Conservation (phyloP, 257 asterid species). For the Lantana camara region DNA sequence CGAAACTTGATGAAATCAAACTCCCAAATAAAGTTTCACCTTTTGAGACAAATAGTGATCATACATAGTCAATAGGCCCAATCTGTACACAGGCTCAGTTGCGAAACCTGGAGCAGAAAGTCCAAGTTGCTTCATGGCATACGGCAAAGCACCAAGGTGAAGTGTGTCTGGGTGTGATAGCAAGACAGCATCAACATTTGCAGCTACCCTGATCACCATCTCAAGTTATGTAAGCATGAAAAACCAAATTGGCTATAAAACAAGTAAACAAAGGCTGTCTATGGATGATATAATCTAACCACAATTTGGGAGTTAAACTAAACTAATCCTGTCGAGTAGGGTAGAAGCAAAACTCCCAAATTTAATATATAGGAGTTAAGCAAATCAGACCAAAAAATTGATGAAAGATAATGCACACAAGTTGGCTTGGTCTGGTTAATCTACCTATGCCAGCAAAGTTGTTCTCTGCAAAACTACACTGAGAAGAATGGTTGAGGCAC, state of each 20-base stretch:
- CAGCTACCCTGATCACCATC: constrained; percentile 76
- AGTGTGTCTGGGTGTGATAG: constrained; percentile 94
- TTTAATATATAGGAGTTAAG: too few relatives aligned
- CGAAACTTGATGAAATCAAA: constrained; percentile 10
- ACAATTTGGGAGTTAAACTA: too few relatives aligned
- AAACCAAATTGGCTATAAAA: constrained; percentile 14
- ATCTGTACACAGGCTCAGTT: constrained; percentile 90
- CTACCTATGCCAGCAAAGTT: too few relatives aligned
- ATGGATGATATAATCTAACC: too few relatives aligned
- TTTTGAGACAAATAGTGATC: constrained; percentile 93
- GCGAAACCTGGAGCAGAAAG: constrained; percentile 87
- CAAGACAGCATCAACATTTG: constrained; percentile 91
- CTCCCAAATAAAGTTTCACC: constrained; percentile 51
- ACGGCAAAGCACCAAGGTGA: constrained; percentile 95
- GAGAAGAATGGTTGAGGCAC: too few relatives aligned
- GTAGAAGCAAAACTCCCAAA: too few relatives aligned
- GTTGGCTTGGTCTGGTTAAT: too few relatives aligned
- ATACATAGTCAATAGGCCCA: constrained; percentile 94
- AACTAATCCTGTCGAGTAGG: too few relatives aligned
- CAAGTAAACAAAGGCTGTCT: constrained; percentile 6
- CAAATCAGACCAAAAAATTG: too few relatives aligned
- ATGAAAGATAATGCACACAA: too few relatives aligned
- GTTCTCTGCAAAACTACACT: too few relatives aligned
- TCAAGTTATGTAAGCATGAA: constrained; percentile 29
- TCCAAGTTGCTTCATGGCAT: constrained; percentile 88